Conservation (phyloP, 2,329 filamentous ascomycete species). For the Aphanoascus verrucosus region DNA sequence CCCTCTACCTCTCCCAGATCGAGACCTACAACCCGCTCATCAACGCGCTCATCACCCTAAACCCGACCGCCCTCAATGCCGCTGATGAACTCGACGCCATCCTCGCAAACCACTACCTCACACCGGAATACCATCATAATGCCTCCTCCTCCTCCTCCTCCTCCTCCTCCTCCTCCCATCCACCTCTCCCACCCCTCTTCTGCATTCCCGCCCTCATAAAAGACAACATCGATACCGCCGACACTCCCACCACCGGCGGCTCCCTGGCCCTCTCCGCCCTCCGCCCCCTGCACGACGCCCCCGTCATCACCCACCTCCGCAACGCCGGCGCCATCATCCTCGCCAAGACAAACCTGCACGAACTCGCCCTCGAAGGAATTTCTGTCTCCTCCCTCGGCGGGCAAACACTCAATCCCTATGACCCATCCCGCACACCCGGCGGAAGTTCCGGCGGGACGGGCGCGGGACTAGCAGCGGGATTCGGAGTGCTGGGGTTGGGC, state of each 20-base stretch:
- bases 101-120: background rate
- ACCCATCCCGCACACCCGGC: constrained; percentile 52
- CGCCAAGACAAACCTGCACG: constrained; percentile 52
- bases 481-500: constrained; percentile 49
- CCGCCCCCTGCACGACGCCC: constrained; percentile 36
- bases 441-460: constrained; percentile 55
- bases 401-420: constrained; percentile 57
- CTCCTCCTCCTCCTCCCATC: background rate
- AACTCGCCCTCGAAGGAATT: constrained; percentile 54
- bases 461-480: constrained; percentile 47
- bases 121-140: background rate
- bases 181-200: constrained; percentile 41
- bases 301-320: constrained; percentile 42
- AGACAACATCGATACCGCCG: constrained; percentile 50
- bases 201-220: constrained; percentile 54
- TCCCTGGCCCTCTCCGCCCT: constrained; percentile 41
- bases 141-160: background rate
- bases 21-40: constrained; percentile 46
- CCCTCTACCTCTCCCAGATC: constrained; percentile 48
- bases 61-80: constrained; percentile 37
- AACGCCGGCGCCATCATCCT: constrained; percentile 47
- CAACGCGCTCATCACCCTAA: constrained; percentile 48
- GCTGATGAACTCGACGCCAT: constrained; percentile 42
- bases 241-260: constrained; percentile 49
- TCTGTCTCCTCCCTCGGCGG: constrained; percentile 53